Evolutionary conservation across 768 basidiomycete genomes (phyloP), one percentile per base, ranked within the genome.

Genomic region (Suillus discolor): DNA sequence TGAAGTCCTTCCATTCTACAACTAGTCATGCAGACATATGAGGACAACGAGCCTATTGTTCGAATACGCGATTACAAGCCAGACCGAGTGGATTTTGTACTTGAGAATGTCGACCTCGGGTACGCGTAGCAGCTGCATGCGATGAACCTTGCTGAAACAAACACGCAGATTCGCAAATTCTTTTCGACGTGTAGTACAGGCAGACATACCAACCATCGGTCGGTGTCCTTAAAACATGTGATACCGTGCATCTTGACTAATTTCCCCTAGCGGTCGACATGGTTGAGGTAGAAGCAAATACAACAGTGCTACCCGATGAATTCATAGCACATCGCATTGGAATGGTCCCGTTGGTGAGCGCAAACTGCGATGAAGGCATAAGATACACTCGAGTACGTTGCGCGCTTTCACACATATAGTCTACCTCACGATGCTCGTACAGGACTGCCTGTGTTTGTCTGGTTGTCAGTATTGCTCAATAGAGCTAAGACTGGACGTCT

Each of bases 81-180:
- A 73, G 93, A 97, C 73, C 83, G 87, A 66, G 94, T 96, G 67
- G 91, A 94, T 72, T 99, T 99, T 72, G 90, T 96, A 15, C 82
- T 99, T 13, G 92, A 94, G 76, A 97, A 97, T 85, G 96, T 98
- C 44, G 96, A 99, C 79, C 85, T 98, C 74, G 93, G 92, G 95
- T 97, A 77, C 77, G 94, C 73, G 54, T 66, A 61, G 61, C 62
- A 60, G 39, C 44, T 65, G 38, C 31, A 55, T 61, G 39, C 23
- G 20, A 54, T 16, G 70, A 51, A 70, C 59, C 55, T 18, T 61
- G n/a, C 65, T 63, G 67, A n/a, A 31, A 69, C 66, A 66, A 31
- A 51, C 65, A 53, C 42, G 42, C 69, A 96, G 95, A 55, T 92
- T 97, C 71, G 97, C 97, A 62, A 99, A 99, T 79, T 96, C 96